Percentiles rank a stretch among this genome's conserved stretches.
Conservation (phyloP, 1,284 basidiomycete genomes). For the Coniferiporia weirii region DNA sequence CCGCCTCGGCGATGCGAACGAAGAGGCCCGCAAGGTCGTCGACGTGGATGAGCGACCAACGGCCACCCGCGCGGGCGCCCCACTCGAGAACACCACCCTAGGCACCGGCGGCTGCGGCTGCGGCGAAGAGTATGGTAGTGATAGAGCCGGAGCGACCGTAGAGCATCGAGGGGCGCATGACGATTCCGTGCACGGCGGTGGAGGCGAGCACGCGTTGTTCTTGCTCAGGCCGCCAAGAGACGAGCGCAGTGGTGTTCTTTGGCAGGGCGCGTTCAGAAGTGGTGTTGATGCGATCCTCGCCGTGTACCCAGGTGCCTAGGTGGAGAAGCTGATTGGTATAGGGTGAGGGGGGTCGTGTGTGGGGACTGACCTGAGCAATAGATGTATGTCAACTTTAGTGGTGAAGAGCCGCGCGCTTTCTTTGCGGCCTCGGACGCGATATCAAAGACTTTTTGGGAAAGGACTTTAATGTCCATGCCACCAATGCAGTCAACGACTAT, state of each 20-base stretch:
- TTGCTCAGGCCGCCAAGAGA: constrained; percentile 32
- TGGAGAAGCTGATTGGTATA: too few relatives aligned
- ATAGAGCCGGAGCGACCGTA: constrained; percentile 44
- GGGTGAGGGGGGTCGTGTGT: constrained; percentile 8
- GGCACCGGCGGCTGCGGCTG: constrained; percentile 27
- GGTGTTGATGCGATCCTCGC: constrained; percentile 31
- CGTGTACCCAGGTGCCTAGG: constrained; percentile 42
- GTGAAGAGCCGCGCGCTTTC: constrained; percentile 28
- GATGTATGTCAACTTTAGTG: constrained; percentile 44
- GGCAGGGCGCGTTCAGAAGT: constrained; percentile 35
- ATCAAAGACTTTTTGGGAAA: constrained; percentile 30
- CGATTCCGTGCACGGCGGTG: constrained; percentile 41
- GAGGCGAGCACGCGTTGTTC: constrained; percentile 33
- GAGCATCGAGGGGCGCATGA: constrained; percentile 43
- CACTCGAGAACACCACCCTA: constrained; percentile 31
- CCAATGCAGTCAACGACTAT: constrained; percentile 37
- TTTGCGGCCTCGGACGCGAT: constrained; percentile 30
- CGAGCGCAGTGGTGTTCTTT: constrained; percentile 26
- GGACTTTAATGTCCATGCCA: constrained; percentile 24
- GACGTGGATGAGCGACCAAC: constrained; percentile 40
- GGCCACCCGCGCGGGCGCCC: constrained; percentile 37
- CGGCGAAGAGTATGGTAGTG: constrained; percentile 34
- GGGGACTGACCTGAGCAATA: constrained; percentile 35
- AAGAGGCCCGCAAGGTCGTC: constrained; percentile 50
- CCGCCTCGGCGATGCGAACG: constrained; percentile 36